Evolutionary conservation across 768 basidiomycete genomes (phyloP).

Genomic region (Termitomyces sp.): DNA sequence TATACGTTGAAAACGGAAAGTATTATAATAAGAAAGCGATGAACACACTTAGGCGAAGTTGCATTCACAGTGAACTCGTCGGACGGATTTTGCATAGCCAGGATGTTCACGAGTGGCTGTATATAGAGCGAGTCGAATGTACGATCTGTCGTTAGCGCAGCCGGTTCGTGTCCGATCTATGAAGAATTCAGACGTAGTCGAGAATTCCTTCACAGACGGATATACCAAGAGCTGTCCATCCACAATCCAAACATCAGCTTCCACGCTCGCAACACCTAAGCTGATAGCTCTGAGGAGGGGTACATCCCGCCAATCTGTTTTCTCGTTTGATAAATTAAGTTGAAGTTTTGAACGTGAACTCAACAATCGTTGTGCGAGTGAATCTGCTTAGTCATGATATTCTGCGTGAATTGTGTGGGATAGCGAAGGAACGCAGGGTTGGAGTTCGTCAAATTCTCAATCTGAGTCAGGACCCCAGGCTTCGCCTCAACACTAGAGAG

Average conservation of each 20-base stretch:
- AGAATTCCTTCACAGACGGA: not conserved
- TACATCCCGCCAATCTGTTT: constrained; percentile 49
- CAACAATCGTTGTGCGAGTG: constrained; percentile 56
- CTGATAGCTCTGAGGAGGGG: constrained; percentile 47
- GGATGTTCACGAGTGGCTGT: constrained; percentile 40
- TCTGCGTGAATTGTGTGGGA: constrained; percentile 46
- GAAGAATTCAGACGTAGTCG: not conserved
- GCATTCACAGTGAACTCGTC: constrained; percentile 37
- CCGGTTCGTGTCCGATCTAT: constrained; percentile 45
- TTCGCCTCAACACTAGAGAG: constrained; percentile 7
- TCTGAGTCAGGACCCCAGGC: constrained; percentile 14
- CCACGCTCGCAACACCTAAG: constrained; percentile 47
- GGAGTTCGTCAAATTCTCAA: constrained; percentile 24
- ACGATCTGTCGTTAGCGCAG: constrained; percentile 37
- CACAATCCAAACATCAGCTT: constrained; percentile 51
- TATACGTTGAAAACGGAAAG: not conserved
- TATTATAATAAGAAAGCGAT: not conserved
- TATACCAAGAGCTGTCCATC: constrained; percentile 41
- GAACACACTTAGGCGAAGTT: constrained; percentile 37
- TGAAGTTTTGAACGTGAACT: constrained; percentile 8
- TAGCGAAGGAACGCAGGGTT: constrained; percentile 39
- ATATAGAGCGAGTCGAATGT: constrained; percentile 48
- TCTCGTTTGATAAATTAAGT: not conserved
- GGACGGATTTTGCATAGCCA: constrained; percentile 40
- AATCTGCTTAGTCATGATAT: constrained; percentile 44